A percentile compares a stretch with the other conserved stretches of the same genome.
phyloP scores from a whole-genome alignment of 345 rosid genomes.

The Gossypium rotundifolium region DNA sequence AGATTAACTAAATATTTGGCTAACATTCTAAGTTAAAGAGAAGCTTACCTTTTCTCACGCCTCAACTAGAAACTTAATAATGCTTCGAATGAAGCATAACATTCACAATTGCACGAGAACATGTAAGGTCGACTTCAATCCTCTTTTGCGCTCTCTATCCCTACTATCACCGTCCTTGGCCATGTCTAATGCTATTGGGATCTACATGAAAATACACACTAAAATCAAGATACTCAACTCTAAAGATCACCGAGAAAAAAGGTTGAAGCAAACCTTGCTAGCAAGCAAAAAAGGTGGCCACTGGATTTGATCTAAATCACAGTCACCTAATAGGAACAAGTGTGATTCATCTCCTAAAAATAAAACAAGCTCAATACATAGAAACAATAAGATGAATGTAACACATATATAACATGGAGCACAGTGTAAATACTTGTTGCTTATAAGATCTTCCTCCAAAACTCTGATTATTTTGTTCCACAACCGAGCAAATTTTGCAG shows the following conservation, averaged over 20 bases:
- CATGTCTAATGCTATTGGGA: slow-evolving; percentile 98
- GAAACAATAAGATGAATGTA: slow-evolving; percentile 1
- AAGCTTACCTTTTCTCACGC: slow-evolving; percentile 64
- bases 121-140: slow-evolving; percentile 68
- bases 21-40: not conserved
- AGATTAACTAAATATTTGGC: not conserved
- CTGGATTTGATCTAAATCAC: slow-evolving; percentile 75
- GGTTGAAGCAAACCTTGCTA: slow-evolving; percentile 69
- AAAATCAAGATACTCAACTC: not conserved
- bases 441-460: slow-evolving; percentile 95
- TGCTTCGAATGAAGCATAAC: slow-evolving; percentile 89
- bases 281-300: slow-evolving; percentile 99
- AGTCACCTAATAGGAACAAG: slow-evolving; percentile 99
- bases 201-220: slow-evolving; percentile 33
- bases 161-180: slow-evolving; percentile 94
- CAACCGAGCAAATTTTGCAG: slow-evolving; percentile 94
- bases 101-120: slow-evolving; percentile 94
- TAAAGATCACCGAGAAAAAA: slow-evolving; percentile 4
- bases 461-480: slow-evolving; percentile 97
- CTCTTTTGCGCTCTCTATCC: slow-evolving; percentile 83
- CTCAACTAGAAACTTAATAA: slow-evolving; percentile 72
- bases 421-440: slow-evolving; percentile 43
- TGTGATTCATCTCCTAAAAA: slow-evolving; percentile 85
- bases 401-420: not conserved
- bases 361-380: slow-evolving; percentile 14